Evolutionary conservation across 164 flowering plant genomes (phyloP).

Genomic region (Pachysandra terminalis): DNA sequence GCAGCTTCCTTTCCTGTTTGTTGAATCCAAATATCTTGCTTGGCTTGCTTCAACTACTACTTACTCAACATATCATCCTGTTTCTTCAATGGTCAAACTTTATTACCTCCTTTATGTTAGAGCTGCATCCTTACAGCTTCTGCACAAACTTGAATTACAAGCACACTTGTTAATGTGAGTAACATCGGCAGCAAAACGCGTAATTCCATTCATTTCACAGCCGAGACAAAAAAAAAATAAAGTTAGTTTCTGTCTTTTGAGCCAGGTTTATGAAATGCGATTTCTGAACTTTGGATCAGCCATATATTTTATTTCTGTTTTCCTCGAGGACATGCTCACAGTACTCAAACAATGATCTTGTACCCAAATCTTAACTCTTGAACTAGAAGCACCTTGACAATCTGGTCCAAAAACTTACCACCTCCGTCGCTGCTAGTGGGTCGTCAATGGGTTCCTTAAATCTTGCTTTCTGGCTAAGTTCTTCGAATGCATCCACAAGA

Average conservation of each 20-base stretch:
- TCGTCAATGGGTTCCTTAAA: slow-evolving; percentile 64
- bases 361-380: slow-evolving; percentile 8
- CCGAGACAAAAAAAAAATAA: not conserved
- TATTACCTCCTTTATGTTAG: not conserved
- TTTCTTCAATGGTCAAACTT: not conserved
- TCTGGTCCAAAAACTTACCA: slow-evolving; percentile 39
- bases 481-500: slow-evolving; percentile 68
- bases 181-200: not conserved
- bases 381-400: slow-evolving; percentile 18
- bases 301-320: not conserved
- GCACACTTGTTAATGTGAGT: not conserved
- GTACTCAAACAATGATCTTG: not conserved
- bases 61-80: not conserved
- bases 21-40: too few species aligned
- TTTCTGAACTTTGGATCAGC: not conserved
- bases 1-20: too few species aligned
- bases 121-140: not conserved
- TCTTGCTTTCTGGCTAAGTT: slow-evolving; percentile 64
- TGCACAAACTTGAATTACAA: not conserved
- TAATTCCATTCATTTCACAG: not conserved
- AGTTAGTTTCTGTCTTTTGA: not conserved
- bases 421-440: slow-evolving; percentile 13
- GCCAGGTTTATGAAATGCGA: not conserved
- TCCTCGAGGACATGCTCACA: not conserved
- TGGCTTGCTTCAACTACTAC: too few species aligned